Evolutionary conservation across 768 basidiomycete genomes (phyloP).

Genomic region (Suillus clintonianus): DNA sequence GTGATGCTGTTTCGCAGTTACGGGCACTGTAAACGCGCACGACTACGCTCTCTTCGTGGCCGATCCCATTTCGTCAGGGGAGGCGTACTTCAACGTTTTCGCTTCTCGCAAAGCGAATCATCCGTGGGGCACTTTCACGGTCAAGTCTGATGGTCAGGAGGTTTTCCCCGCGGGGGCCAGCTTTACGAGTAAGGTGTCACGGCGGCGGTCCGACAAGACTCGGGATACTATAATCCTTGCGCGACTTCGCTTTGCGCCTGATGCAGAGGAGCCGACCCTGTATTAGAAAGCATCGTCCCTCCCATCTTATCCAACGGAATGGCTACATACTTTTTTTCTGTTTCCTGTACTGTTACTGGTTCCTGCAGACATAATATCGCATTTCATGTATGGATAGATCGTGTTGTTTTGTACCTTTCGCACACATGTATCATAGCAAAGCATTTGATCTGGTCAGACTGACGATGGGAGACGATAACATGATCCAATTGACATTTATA

Average conservation of each 20-base stretch:
- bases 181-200: slow-evolving; percentile 58
- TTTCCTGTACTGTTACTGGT: neutral
- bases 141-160: slow-evolving; percentile 51
- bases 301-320: neutral
- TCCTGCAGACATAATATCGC: neutral
- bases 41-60: slow-evolving; percentile 79
- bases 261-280: slow-evolving; percentile 57
- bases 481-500: neutral
- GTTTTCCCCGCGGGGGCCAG: slow-evolving; percentile 23
- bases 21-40: slow-evolving; percentile 69
- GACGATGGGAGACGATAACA: neutral
- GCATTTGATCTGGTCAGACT: neutral
- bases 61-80: slow-evolving; percentile 62
- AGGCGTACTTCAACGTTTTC: slow-evolving; percentile 75
- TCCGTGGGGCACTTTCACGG: slow-evolving; percentile 78
- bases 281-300: neutral
- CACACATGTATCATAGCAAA: neutral
- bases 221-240: slow-evolving; percentile 70
- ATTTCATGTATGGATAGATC: neutral
- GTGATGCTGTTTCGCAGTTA: slow-evolving; percentile 38
- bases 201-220: slow-evolving; percentile 25
- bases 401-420: neutral
- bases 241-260: slow-evolving; percentile 65
- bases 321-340: neutral
- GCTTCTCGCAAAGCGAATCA: slow-evolving; percentile 48